These are phyloP conservation scores for Auricularia cornea DNA, from an alignment of 768 basidiomycete genomes.

Conservation along the genomic window DNA sequence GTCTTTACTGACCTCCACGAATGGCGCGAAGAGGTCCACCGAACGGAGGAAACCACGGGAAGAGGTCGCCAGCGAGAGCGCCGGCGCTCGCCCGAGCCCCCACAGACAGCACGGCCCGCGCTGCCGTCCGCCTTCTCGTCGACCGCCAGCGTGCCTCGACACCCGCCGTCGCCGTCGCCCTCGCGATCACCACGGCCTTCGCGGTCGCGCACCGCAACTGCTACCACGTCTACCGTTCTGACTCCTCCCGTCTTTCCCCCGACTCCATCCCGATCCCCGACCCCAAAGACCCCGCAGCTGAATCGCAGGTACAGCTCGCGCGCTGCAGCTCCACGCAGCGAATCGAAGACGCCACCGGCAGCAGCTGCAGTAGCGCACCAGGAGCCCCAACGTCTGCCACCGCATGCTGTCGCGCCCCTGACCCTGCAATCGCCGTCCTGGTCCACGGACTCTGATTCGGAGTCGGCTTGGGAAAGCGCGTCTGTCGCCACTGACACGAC, in stretches of 20 bases:
- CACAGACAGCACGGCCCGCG: not conserved
- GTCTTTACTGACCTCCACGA: slow-evolving; percentile 7
- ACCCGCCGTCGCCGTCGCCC: slow-evolving; percentile 48
- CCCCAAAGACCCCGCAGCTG: slow-evolving; percentile 11
- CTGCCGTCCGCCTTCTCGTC: not conserved
- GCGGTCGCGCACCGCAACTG: slow-evolving; percentile 19
- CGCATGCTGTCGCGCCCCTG: not conserved
- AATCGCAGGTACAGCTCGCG: slow-evolving; percentile 13
- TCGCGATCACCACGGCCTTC: slow-evolving; percentile 32
- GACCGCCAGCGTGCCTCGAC: slow-evolving; percentile 20
- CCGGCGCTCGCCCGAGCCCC: not conserved
- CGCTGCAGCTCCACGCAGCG: slow-evolving; percentile 7
- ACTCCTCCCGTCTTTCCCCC: slow-evolving; percentile 31
- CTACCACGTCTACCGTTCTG: slow-evolving; percentile 22
- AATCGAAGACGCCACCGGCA: slow-evolving; percentile 10
- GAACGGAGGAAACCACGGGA: not conserved
- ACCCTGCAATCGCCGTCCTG: slow-evolving; percentile 4
- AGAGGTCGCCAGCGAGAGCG: not conserved
- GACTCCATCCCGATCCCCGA: slow-evolving; percentile 20
- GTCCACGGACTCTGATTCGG: slow-evolving; percentile 10
- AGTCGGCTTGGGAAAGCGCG: slow-evolving; percentile 9
- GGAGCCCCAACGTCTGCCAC: not conserved
- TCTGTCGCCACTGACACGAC: slow-evolving; percentile 7
- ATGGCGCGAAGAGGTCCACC: slow-evolving; percentile 5
- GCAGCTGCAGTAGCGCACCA: no score